Evolutionary conservation across 192 early-diverging fungal species (phyloP).

Genomic region (Rhizophagus clarus): DNA sequence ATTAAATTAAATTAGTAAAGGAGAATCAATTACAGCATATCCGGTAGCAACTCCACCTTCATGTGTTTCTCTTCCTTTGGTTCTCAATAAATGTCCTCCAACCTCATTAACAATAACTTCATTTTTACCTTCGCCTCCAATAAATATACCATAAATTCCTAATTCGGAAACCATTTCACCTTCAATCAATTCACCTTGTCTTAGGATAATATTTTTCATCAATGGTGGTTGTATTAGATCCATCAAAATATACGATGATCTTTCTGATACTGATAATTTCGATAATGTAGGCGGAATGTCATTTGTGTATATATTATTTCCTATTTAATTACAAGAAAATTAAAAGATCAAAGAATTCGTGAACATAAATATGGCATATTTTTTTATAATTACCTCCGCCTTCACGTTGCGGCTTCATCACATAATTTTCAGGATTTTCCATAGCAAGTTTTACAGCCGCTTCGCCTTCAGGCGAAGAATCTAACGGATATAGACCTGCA

Average conservation of each 20-base stretch:
- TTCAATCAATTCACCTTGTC: conserved; percentile 70
- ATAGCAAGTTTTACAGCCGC: conserved; percentile 70
- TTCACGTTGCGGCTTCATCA: conserved; percentile 96
- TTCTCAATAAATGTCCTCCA: conserved; percentile 91
- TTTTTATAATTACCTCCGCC: conserved; percentile 70
- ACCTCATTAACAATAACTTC: conserved; percentile 69
- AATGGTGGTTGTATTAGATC: conserved; percentile 85
- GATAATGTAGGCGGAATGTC: conserved; percentile 70
- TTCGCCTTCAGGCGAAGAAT: conserved; percentile 63
- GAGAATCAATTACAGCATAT: conserved; percentile 90
- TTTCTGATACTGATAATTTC: conserved; percentile 60
- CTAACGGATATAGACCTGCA: conserved; percentile 90
- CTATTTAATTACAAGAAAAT: conserved; percentile 20
- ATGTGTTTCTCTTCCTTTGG: conserved; percentile 79
- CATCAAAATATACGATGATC: conserved; percentile 93
- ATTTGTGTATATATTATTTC: conserved; percentile 88
- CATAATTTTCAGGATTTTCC: conserved; percentile 65
- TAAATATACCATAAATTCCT: conserved; percentile 90
- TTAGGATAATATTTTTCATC: conserved; percentile 73
- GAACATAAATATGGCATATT: neutral
- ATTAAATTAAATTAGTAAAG: conserved; percentile 67
- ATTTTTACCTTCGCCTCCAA: conserved; percentile 56
- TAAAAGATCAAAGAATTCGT: neutral
- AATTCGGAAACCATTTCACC: conserved; percentile 89
- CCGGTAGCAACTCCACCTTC: conserved; percentile 98